phyloP scores from a whole-genome alignment of 2,329 filamentous ascomycete genomes.

The Coniella lustricola region DNA sequence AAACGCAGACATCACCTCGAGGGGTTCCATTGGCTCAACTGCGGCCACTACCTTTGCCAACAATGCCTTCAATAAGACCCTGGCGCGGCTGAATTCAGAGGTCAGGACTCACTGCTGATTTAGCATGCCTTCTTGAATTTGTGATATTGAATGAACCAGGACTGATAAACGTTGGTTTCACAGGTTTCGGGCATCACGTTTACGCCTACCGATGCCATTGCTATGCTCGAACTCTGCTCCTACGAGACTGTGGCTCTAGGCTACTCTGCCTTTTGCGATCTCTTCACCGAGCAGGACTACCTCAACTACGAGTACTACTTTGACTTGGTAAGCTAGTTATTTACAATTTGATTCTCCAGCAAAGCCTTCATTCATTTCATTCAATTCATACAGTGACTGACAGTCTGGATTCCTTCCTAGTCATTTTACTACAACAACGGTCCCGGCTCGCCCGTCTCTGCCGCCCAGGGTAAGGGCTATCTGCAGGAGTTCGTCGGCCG shows the following conservation, averaged over 20 bases:
- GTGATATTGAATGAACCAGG: background rate
- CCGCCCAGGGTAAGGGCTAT: slow-evolving; percentile 26
- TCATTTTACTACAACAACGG: slow-evolving; percentile 27
- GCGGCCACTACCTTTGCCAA: slow-evolving; percentile 20
- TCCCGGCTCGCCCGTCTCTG: slow-evolving; percentile 27
- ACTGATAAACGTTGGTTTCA: background rate
- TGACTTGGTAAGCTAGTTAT: slow-evolving; percentile 25
- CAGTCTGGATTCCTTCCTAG: slow-evolving; percentile 16
- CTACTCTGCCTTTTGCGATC: slow-evolving; percentile 33
- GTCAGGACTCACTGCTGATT: slow-evolving; percentile 13
- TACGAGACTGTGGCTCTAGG: slow-evolving; percentile 31
- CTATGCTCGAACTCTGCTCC: slow-evolving; percentile 33
- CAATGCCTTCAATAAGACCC: slow-evolving; percentile 23
- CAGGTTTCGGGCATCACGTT: slow-evolving; percentile 24
- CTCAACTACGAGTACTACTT: slow-evolving; percentile 37
- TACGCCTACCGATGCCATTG: slow-evolving; percentile 28
- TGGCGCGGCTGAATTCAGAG: slow-evolving; percentile 24
- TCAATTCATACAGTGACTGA: no score
- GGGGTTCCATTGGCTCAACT: slow-evolving; percentile 22
- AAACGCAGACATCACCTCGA: slow-evolving; percentile 20
- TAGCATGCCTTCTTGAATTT: background rate
- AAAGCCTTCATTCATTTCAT: no score
- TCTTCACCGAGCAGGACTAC: slow-evolving; percentile 36
- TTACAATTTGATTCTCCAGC: no score
- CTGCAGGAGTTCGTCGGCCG: slow-evolving; percentile 27